phyloP scores from a whole-genome alignment of 352 stramenopile genomes.

The Phytopythium kandeliae region DNA sequence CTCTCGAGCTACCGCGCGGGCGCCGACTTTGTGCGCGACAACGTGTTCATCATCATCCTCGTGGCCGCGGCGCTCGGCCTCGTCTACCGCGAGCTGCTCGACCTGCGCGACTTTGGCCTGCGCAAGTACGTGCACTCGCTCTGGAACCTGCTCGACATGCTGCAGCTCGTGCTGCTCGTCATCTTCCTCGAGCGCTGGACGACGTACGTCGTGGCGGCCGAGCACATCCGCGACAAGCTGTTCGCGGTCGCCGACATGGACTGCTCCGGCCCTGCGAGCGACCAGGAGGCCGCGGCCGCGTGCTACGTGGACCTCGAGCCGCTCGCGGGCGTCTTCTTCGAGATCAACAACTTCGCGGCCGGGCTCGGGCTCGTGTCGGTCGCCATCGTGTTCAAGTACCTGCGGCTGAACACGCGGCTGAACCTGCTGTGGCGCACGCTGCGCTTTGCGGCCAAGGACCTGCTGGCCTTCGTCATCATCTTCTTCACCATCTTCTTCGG shows the following conservation, averaged over 20 bases:
- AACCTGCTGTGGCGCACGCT: conserved; percentile 83
- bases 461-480: conserved; percentile 87
- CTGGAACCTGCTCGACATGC: conserved; percentile 73
- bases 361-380: conserved; percentile 73
- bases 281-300: conserved; percentile 31
- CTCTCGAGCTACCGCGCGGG: conserved; percentile 40
- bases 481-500: conserved; percentile 86
- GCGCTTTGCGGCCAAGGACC: conserved; percentile 75
- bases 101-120: conserved; percentile 42
- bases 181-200: conserved; percentile 59
- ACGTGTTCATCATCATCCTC: conserved; percentile 61
- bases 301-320: conserved; percentile 71
- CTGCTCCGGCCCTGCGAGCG: conserved; percentile 33
- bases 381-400: conserved; percentile 87
- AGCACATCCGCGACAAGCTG: conserved; percentile 45
- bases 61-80: conserved; percentile 43
- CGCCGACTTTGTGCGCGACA: conserved; percentile 36
- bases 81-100: conserved; percentile 42
- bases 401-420: conserved; percentile 87
- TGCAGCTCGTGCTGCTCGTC: conserved; percentile 65
- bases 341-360: conserved; percentile 71
- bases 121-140: conserved; percentile 67
- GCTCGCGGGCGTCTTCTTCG: too few relatives aligned
- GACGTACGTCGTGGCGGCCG: conserved; percentile 41
- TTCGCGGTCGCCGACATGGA: conserved; percentile 43